These are phyloP conservation scores for Ophiostoma piceae DNA, from an alignment of 2,329 filamentous ascomycete genomes.

Conservation along the genomic window DNA sequence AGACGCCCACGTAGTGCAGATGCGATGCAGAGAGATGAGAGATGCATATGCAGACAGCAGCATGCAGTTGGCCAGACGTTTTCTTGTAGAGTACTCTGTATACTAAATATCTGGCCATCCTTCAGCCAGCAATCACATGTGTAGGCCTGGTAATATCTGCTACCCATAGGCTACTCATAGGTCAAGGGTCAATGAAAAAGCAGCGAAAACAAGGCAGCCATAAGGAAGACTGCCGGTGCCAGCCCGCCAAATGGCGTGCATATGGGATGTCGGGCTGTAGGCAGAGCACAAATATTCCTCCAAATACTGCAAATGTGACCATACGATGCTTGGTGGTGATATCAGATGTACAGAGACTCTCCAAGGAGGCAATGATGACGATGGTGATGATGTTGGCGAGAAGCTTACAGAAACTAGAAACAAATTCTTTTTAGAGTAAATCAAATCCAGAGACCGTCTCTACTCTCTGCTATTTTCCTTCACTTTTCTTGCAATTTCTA, in stretches of 20 bases:
- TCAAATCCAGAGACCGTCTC: too few relatives aligned
- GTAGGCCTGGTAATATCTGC: neutral
- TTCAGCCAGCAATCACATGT: neutral
- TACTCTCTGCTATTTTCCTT: too few relatives aligned
- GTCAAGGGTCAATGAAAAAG: neutral
- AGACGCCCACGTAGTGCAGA: slow-evolving; percentile 11
- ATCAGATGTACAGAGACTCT: neutral
- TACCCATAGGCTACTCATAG: too few relatives aligned
- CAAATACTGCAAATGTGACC: neutral
- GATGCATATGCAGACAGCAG: neutral
- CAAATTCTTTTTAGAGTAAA: too few relatives aligned
- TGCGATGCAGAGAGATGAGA: neutral
- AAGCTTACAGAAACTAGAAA: neutral
- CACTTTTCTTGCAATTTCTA: neutral
- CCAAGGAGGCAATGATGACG: neutral
- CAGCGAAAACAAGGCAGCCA: slow-evolving; percentile 7
- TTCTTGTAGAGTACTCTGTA: neutral
- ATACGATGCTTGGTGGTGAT: neutral
- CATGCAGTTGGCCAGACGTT: neutral
- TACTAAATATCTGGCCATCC: neutral
- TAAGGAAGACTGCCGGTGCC: neutral
- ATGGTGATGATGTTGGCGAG: neutral
- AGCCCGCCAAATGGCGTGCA: neutral
- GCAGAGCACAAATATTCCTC: neutral
- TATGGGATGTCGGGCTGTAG: neutral